phyloP scores from a whole-genome alignment of 2,329 filamentous ascomycete species.

The Triangularia verruculosa region DNA sequence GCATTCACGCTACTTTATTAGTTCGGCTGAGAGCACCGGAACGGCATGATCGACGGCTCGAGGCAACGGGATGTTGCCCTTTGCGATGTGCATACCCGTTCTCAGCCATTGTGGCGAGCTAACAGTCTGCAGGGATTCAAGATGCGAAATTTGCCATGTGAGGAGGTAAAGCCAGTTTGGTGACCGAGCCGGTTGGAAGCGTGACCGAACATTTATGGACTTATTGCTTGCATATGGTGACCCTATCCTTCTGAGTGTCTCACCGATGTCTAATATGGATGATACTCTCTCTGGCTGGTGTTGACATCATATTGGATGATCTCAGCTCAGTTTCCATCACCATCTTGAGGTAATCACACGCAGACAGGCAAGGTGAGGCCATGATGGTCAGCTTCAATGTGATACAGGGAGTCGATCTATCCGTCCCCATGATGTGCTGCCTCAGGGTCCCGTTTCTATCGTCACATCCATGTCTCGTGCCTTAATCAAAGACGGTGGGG shows the following conservation, averaged over 20 bases:
- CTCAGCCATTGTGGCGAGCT: background rate
- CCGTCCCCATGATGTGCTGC: background rate
- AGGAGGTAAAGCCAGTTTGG: background rate
- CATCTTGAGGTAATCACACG: no score
- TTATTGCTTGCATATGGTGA: no score
- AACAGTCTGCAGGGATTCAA: background rate
- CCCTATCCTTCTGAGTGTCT: no score
- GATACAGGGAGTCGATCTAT: background rate
- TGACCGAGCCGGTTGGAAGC: background rate
- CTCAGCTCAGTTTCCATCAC: background rate
- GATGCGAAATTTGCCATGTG: background rate
- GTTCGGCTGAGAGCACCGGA: background rate
- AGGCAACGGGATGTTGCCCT: background rate
- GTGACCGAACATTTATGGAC: background rate
- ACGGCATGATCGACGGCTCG: background rate
- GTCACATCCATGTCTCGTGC: background rate
- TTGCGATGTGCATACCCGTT: background rate
- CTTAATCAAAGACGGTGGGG: background rate
- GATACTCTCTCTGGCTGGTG: no score
- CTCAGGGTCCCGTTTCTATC: background rate
- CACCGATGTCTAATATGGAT: no score
- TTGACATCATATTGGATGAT: no score
- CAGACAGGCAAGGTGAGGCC: no score
- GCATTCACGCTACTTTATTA: background rate
- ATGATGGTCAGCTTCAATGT: background rate